Evolutionary conservation across 2,329 filamentous ascomycete species (phyloP).

Genomic region (Fonsecaea nubica): DNA sequence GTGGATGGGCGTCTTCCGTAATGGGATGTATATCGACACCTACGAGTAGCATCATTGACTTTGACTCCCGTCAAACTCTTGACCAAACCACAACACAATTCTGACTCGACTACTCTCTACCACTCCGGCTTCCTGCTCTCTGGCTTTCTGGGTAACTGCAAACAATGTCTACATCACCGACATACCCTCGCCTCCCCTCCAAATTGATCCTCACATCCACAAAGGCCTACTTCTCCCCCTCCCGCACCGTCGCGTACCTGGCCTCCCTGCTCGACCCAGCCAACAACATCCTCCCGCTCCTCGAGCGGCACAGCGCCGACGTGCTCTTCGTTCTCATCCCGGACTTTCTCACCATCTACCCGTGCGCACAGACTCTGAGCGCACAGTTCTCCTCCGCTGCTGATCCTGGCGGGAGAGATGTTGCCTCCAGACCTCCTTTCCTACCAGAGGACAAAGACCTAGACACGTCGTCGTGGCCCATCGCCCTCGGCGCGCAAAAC

Average conservation of each 20-base stretch:
- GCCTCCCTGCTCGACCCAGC: slow-evolving; percentile 57
- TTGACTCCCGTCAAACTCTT: too few species aligned
- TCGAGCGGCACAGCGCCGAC: slow-evolving; percentile 50
- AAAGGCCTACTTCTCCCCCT: slow-evolving; percentile 80
- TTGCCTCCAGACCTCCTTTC: slow-evolving; percentile 32
- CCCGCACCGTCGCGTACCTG: slow-evolving; percentile 66
- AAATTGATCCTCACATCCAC: slow-evolving; percentile 75
- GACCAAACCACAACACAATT: background rate
- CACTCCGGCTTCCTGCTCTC: background rate
- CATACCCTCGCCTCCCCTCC: slow-evolving; percentile 53
- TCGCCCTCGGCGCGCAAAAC: slow-evolving; percentile 78
- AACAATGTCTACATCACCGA: slow-evolving; percentile 13
- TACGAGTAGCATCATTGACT: too few species aligned
- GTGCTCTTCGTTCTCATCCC: slow-evolving; percentile 79
- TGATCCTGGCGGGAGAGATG: slow-evolving; percentile 41
- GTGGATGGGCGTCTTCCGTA: too few species aligned
- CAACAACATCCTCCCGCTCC: slow-evolving; percentile 50
- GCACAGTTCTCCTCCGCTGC: slow-evolving; percentile 30
- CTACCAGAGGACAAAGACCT: slow-evolving; percentile 37
- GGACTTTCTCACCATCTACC: slow-evolving; percentile 72
- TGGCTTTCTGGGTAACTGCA: too few species aligned
- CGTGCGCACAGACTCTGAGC: slow-evolving; percentile 50
- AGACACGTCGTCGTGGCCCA: slow-evolving; percentile 48
- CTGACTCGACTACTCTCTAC: background rate
- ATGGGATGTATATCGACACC: too few species aligned